Percentiles rank a stretch among this genome's conserved stretches.
phyloP scores from a whole-genome alignment of 495 filamentous ascomycete genomes.

The Xanthoparmelia taractica region DNA sequence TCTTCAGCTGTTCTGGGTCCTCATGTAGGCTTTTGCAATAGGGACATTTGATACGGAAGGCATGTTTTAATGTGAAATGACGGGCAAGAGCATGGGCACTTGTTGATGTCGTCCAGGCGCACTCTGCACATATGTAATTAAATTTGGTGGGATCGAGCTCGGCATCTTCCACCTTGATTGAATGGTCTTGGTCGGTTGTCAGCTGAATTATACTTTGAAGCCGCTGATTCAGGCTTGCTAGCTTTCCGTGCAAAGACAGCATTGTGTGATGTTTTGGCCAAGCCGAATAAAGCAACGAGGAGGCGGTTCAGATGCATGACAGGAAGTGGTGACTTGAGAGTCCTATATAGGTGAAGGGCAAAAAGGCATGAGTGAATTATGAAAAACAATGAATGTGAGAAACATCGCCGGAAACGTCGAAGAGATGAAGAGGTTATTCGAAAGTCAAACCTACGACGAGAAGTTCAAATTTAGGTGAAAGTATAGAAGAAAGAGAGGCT shows the following conservation, averaged over 20 bases:
- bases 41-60: not conserved
- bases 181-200: not conserved
- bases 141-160: not conserved
- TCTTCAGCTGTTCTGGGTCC: not conserved
- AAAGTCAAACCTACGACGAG: not conserved
- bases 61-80: slow-evolving; percentile 1
- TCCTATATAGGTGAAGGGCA: not conserved
- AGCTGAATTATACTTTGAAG: not conserved
- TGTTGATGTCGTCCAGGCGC: slow-evolving; percentile 12
- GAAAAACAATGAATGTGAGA: not conserved
- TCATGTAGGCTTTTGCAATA: not conserved
- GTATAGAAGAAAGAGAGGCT: not conserved
- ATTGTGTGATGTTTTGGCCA: not conserved
- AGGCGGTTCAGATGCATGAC: not conserved
- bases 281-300: not conserved
- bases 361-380: not conserved
- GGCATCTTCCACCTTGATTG: not conserved
- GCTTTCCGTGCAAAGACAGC: not conserved
- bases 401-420: slow-evolving; percentile 1
- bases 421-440: not conserved
- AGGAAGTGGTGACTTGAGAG: not conserved
- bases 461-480: no score
- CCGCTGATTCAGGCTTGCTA: slow-evolving; percentile 3
- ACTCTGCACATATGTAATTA: slow-evolving; percentile 12
- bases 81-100: not conserved